Evolutionary conservation across 805 yeast genomes (phyloP), one percentile per base, ranked within the genome.

Genomic region (Wickerhamiella dianesei): DNA sequence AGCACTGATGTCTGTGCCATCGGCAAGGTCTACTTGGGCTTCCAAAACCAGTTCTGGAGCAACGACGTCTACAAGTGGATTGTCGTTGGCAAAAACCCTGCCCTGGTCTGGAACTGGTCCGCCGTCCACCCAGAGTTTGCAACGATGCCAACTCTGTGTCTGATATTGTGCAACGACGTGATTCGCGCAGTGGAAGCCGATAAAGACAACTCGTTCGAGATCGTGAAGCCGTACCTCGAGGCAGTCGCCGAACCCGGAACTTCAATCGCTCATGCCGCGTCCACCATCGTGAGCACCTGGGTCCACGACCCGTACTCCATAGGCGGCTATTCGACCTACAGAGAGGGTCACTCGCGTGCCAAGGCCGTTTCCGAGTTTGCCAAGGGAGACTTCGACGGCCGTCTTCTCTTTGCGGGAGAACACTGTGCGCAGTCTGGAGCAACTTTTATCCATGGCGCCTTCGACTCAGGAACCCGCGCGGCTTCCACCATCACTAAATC

Each of bases 401-500:
- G 51, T 3, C 64, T 85, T 2, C 65, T 88, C 43, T 85, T 86
- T 68, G 95, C 95, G 0, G 95, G 95, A 6, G 95, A 86, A 59
- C 95, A 85, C 59, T 80, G 95, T 0, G 74, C 79, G 19, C 64
- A 76, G 55, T 88, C 82, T 53, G 95, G 94, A 12, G 84, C 89
- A 3, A 94, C 94, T 0, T 84, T 92, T 53, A 88, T 80, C 12
- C 89, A 86, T 60, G 95, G 95, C 1, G 95, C 95, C 0, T 84
- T 85, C 76, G 66, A 69, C 53, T 80, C 88, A 60, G 95, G 87
- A 3, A 59, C 53, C 47, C 66, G 87, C 53, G 77, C 73, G 44
- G 77, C 76, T n/a, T n/a, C n/a, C n/a, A n/a, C n/a, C n/a, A n/a
- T n/a, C n/a, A n/a, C n/a, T n/a, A n/a, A n/a, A n/a, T n/a, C n/a